A percentile compares a stretch with the other conserved stretches of the same genome.
These are phyloP conservation scores for Ceratorhiza oryzae-sativae DNA, from an alignment of 1,284 basidiomycete genomes.

Conservation along the genomic window DNA sequence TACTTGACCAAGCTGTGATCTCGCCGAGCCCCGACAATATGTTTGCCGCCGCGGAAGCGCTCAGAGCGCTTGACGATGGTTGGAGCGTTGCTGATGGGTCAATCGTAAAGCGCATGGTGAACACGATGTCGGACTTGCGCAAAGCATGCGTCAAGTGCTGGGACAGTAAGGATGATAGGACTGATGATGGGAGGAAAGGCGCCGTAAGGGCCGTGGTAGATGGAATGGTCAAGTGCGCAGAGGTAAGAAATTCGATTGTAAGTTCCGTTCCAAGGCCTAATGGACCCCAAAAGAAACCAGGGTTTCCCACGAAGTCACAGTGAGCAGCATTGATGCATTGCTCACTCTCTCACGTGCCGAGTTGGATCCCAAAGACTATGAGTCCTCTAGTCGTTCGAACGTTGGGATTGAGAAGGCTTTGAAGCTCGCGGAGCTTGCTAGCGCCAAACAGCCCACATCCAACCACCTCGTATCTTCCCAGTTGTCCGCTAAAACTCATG, in stretches of 20 bases:
- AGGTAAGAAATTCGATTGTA: constrained; percentile 46
- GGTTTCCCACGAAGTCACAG: constrained; percentile 23
- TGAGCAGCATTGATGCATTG: constrained; percentile 29
- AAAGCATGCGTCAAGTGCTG: constrained; percentile 28
- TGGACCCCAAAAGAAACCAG: constrained; percentile 28
- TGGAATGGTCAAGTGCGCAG: constrained; percentile 52
- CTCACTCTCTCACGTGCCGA: constrained; percentile 19
- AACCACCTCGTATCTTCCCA: neutral
- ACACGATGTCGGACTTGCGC: constrained; percentile 14
- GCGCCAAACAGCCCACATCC: neutral
- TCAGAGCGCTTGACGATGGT: neutral
- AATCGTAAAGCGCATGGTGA: neutral
- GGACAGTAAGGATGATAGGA: neutral
- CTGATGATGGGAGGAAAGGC: constrained; percentile 32
- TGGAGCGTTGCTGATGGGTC: neutral
- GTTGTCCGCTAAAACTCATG: neutral
- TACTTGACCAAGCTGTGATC: constrained; percentile 8
- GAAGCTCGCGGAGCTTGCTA: constrained; percentile 1
- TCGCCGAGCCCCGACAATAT: constrained; percentile 4
- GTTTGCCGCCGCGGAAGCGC: constrained; percentile 16
- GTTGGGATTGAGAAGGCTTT: neutral
- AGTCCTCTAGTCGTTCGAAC: constrained; percentile 9
- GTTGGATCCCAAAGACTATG: constrained; percentile 19
- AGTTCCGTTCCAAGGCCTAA: too few relatives aligned
- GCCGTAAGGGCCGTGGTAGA: constrained; percentile 48